phyloP scores from a whole-genome alignment of 208 protist genomes.

The Trypanosoma congolense region DNA sequence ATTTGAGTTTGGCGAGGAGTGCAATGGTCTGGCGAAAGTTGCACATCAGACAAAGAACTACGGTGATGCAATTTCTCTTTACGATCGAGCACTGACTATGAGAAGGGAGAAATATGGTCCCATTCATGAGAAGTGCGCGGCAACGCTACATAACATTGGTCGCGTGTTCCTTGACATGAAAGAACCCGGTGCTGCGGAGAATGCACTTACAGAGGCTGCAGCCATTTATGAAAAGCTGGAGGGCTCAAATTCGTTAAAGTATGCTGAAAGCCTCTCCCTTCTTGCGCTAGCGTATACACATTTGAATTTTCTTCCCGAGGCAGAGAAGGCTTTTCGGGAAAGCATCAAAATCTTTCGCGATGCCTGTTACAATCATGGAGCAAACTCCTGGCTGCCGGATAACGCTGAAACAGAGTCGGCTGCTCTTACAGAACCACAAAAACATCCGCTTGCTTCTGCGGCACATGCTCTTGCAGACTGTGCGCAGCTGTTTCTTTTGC shows the following conservation, averaged over 20 bases:
- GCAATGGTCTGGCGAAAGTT: conserved; percentile 70
- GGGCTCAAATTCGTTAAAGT: conserved; percentile 62
- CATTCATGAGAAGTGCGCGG: conserved; percentile 78
- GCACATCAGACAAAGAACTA: conserved; percentile 87
- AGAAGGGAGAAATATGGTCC: conserved; percentile 81
- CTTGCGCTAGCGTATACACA: conserved; percentile 81
- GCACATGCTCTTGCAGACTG: conserved; percentile 86
- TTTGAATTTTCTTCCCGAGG: conserved; percentile 83
- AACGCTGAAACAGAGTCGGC: conserved; percentile 12
- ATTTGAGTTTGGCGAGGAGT: conserved; percentile 84
- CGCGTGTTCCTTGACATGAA: conserved; percentile 89
- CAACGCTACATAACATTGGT: conserved; percentile 82
- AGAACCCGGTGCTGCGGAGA: conserved; percentile 82
- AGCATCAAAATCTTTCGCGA: conserved; percentile 81
- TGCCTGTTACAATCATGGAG: conserved; percentile 73
- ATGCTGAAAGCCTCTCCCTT: conserved; percentile 80
- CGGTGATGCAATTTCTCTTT: conserved; percentile 83
- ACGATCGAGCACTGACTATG: conserved; percentile 75
- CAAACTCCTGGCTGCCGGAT: conserved; percentile 75
- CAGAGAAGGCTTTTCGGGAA: conserved; percentile 88
- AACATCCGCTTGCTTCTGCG: conserved; percentile 69
- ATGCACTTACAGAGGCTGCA: conserved; percentile 82
- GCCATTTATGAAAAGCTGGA: conserved; percentile 85
- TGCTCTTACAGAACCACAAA: conserved; percentile 61
- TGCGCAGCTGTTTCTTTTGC: conserved; percentile 73